Evolutionary conservation across 1,139 yeast genomes (phyloP).

Genomic region (Scheffersomyces illinoinensis): DNA sequence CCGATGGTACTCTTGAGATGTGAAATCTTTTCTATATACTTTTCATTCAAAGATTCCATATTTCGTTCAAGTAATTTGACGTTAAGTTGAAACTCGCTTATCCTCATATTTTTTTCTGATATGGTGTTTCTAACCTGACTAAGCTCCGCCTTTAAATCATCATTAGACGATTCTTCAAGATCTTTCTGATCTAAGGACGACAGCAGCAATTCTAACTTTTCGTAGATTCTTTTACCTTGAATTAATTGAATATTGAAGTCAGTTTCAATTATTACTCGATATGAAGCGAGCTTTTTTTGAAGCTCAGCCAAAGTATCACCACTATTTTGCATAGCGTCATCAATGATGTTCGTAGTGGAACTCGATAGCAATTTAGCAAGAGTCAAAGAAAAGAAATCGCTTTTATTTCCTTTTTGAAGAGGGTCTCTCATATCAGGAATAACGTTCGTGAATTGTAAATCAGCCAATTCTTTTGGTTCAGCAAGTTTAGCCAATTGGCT

Average conservation of each 20-base stretch:
- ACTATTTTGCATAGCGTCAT: neutral
- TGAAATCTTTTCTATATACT: slow-evolving; percentile 27
- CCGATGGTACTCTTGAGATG: slow-evolving; percentile 23
- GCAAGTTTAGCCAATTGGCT: neutral
- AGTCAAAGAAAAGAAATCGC: neutral
- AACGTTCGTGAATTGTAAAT: neutral
- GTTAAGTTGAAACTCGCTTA: slow-evolving; percentile 42
- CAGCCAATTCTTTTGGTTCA: neutral
- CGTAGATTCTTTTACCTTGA: neutral
- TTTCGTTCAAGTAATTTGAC: slow-evolving; percentile 43
- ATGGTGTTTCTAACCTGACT: slow-evolving; percentile 6
- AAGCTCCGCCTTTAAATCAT: slow-evolving; percentile 2
- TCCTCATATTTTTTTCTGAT: slow-evolving; percentile 32
- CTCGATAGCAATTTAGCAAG: neutral
- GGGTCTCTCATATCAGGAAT: neutral
- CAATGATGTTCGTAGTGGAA: neutral
- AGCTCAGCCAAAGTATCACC: neutral
- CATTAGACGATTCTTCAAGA: neutral
- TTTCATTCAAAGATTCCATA: slow-evolving; percentile 34
- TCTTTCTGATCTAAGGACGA: neutral
- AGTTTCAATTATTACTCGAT: neutral
- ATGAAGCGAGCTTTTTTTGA: neutral
- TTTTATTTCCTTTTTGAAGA: neutral
- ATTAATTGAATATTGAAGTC: neutral
- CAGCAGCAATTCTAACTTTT: neutral